A percentile compares a stretch with the other conserved stretches of the same genome.
phyloP scores from a whole-genome alignment of 768 basidiomycete genomes.

The Podaxis sp. region DNA sequence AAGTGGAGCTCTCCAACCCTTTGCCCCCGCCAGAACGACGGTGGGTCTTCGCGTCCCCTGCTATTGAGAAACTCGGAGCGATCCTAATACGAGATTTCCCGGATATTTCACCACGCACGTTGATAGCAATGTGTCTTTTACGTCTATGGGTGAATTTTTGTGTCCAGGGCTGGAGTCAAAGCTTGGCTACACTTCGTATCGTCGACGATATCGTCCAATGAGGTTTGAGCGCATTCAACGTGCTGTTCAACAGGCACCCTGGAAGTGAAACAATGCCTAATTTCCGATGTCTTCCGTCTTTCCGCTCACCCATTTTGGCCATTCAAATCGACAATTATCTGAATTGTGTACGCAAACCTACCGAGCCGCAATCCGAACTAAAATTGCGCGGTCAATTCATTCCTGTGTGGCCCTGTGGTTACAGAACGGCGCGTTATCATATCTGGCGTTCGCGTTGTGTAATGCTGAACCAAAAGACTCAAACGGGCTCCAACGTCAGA shows the following conservation, averaged over 20 bases:
- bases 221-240: not conserved
- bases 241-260: not conserved
- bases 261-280: not conserved
- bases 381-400: not conserved
- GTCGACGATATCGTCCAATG: conserved; percentile 10
- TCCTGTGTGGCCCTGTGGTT: not conserved
- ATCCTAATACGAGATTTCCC: not conserved
- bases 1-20: conserved; percentile 1
- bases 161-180: not conserved
- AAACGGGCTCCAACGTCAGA: conserved; percentile 9
- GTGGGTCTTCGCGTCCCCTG: not conserved
- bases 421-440: not conserved
- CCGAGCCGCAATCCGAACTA: conserved; percentile 7
- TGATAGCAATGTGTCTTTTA: conserved; percentile 4
- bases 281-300: not conserved
- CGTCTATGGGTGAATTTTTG: conserved; percentile 2
- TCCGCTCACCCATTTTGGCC: not conserved
- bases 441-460: conserved; percentile 2
- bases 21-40: not conserved
- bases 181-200: not conserved
- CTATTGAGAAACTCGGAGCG: not conserved
- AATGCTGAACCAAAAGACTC: not conserved
- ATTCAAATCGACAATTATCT: not conserved
- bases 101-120: not conserved
- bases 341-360: not conserved